These are phyloP conservation scores for Fistulifera solaris DNA, from an alignment of 108 stramenopile species.

Conservation along the genomic window DNA sequence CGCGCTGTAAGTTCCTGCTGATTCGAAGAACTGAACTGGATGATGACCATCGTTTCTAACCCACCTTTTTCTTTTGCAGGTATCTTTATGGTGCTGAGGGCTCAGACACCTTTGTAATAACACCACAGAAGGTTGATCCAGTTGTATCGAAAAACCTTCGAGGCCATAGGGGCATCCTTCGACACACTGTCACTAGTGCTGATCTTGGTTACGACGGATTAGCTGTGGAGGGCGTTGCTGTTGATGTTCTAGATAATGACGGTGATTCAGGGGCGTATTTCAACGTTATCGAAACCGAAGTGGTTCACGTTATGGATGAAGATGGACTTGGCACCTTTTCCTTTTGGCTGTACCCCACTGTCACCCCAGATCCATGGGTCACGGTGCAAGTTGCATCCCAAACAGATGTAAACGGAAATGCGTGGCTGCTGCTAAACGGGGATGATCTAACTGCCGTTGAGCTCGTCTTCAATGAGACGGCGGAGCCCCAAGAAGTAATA, in stretches of 20 bases:
- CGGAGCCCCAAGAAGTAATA: conserved; percentile 8
- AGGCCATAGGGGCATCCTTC: conserved; percentile 29
- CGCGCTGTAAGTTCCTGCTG: conserved; percentile 2
- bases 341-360: conserved; percentile 26
- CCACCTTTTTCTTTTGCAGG: neutral
- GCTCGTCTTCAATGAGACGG: neutral
- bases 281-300: conserved; percentile 17
- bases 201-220: conserved; percentile 19
- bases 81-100: conserved; percentile 14
- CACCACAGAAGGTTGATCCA: conserved; percentile 19
- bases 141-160: conserved; percentile 26
- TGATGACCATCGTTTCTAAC: too few relatives aligned
- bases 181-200: conserved; percentile 17
- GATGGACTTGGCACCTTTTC: conserved; percentile 17
- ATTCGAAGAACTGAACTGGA: neutral
- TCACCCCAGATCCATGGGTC: conserved; percentile 14
- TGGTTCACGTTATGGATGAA: conserved; percentile 25
- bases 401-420: conserved; percentile 10
- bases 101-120: conserved; percentile 19
- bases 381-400: conserved; percentile 19
- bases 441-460: neutral
- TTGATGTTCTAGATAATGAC: conserved; percentile 31
- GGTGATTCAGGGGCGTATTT: conserved; percentile 15
- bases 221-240: conserved; percentile 16
- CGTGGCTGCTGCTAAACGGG: conserved; percentile 15